Conservation (phyloP, 148 eudicot species). For the Polygonum maritimum region DNA sequence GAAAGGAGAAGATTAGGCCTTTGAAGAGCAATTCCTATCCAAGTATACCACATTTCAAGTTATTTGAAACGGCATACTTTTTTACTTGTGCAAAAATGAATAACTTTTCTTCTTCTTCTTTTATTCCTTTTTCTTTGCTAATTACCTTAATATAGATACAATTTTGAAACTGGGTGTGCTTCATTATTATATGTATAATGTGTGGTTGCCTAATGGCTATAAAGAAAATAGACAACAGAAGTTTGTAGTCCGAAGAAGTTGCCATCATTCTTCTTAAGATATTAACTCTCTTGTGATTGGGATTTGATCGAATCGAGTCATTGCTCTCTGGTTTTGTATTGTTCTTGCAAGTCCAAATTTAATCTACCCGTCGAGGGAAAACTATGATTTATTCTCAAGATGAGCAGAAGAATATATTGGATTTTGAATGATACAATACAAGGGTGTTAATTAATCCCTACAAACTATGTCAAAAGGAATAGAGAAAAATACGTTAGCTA, state of each 20-base stretch:
- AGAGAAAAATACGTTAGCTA: no score
- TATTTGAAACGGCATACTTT: background rate
- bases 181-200: background rate
- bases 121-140: background rate
- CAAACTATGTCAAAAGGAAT: no score
- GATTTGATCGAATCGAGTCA: no score
- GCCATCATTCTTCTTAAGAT: background rate
- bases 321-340: no score
- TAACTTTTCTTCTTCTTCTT: background rate
- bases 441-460: no score
- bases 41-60: background rate
- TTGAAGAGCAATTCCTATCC: constrained; percentile 7
- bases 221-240: background rate
- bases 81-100: background rate
- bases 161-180: background rate
- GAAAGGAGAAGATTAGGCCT: constrained; percentile 26
- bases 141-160: background rate
- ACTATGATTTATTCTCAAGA: no score
- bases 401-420: no score
- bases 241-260: background rate
- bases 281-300: background rate
- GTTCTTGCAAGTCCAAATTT: no score
- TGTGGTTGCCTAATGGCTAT: background rate
- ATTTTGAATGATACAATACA: no score
- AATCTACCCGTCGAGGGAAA: no score